Conservation (phyloP, 1,284 basidiomycete species). For the Bondarzewia mesenterica region DNA sequence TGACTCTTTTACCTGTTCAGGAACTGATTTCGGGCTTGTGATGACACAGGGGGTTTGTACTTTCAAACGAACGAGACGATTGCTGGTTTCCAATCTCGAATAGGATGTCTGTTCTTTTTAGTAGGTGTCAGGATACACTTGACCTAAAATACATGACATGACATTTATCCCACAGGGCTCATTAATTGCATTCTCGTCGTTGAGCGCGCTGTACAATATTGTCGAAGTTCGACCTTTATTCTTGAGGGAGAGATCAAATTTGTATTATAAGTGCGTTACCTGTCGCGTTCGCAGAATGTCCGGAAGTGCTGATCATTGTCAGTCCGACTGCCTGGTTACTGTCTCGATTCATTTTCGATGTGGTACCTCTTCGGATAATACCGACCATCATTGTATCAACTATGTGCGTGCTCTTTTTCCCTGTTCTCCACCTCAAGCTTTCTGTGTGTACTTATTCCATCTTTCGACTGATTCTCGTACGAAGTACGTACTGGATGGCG, state of each 20-base stretch:
- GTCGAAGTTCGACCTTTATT: slow-evolving; percentile 78
- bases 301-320: slow-evolving; percentile 8
- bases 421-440: too few species aligned
- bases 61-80: slow-evolving; percentile 74
- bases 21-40: background rate
- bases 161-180: slow-evolving; percentile 47
- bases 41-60: slow-evolving; percentile 64
- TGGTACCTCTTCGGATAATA: slow-evolving; percentile 75
- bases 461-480: too few species aligned
- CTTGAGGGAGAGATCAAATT: slow-evolving; percentile 75
- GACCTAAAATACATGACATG: background rate
- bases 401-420: slow-evolving; percentile 48
- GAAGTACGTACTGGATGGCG: slow-evolving; percentile 89
- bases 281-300: background rate
- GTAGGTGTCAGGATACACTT: slow-evolving; percentile 30
- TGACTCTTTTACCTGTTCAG: background rate
- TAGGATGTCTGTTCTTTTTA: slow-evolving; percentile 89
- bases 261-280: slow-evolving; percentile 62
- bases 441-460: too few species aligned
- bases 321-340: slow-evolving; percentile 83
- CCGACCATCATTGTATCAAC: slow-evolving; percentile 79
- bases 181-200: slow-evolving; percentile 78
- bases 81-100: slow-evolving; percentile 85
- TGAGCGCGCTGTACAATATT: slow-evolving; percentile 83
- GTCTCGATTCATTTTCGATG: slow-evolving; percentile 78